Percentiles rank a stretch among this genome's conserved stretches.
Evolutionary conservation across 306 rosid genomes (phyloP).

Genomic region (Prunus mume): DNA sequence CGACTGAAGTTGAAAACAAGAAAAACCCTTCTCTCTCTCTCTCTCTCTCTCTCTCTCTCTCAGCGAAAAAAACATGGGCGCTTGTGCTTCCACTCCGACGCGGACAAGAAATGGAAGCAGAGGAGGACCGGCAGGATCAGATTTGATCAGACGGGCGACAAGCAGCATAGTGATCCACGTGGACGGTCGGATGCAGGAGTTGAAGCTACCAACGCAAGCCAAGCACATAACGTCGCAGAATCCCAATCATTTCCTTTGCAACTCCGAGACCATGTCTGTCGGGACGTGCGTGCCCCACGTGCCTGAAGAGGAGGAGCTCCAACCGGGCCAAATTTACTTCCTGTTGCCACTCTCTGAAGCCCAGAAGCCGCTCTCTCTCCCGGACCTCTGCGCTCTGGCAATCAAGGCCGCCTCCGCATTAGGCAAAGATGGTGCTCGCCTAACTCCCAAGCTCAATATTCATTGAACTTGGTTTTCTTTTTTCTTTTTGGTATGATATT

Average conservation of each 20-base stretch:
- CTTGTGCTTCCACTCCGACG: conserved; percentile 39
- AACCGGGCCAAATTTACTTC: conserved; percentile 69
- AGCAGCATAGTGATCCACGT: conserved; percentile 46
- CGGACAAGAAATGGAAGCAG: neutral
- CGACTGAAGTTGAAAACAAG: neutral
- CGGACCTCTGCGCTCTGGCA: conserved; percentile 60
- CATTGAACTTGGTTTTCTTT: neutral
- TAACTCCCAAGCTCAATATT: neutral
- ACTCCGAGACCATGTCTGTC: conserved; percentile 55
- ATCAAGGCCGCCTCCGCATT: conserved; percentile 57
- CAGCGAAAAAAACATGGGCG: conserved; percentile 45
- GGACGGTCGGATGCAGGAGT: conserved; percentile 39
- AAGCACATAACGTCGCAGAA: conserved; percentile 34
- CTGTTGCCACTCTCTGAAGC: conserved; percentile 50
- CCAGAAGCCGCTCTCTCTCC: conserved; percentile 40
- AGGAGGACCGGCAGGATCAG: neutral
- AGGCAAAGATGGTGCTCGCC: neutral
- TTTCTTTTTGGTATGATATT: neutral
- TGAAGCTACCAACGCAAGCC: conserved; percentile 43
- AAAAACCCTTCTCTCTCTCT: neutral
- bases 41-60: neutral
- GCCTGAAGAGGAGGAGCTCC: conserved; percentile 51
- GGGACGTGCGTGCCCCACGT: conserved; percentile 54
- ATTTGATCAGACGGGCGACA: conserved; percentile 39
- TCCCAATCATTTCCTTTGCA: conserved; percentile 51